Evolutionary conservation across 2,329 filamentous ascomycete species (phyloP).

Genomic region (Aschersonia sp.): DNA sequence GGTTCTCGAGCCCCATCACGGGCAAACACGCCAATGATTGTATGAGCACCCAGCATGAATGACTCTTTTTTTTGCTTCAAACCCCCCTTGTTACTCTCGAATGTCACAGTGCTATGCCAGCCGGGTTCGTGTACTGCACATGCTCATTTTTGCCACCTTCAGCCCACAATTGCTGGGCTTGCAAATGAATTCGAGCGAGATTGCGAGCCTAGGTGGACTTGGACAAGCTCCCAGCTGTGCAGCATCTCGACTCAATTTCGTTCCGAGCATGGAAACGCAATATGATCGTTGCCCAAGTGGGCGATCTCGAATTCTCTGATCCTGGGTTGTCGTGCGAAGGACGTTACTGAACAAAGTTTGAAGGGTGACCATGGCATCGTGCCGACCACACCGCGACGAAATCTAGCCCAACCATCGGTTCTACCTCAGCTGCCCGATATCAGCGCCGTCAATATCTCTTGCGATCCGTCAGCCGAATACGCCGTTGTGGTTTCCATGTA

Average conservation of each 20-base stretch:
- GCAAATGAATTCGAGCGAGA: slow-evolving; percentile 18
- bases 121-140: slow-evolving; percentile 12
- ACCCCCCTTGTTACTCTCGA: slow-evolving; percentile 7
- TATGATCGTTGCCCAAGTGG: slow-evolving; percentile 18
- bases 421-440: slow-evolving; percentile 65
- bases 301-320: slow-evolving; percentile 28
- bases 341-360: slow-evolving; percentile 27
- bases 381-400: slow-evolving; percentile 41
- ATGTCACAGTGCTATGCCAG: not conserved
- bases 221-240: slow-evolving; percentile 12
- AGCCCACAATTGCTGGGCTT: slow-evolving; percentile 30
- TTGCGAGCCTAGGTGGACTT: slow-evolving; percentile 12
- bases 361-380: slow-evolving; percentile 35
- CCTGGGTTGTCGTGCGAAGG: slow-evolving; percentile 28
- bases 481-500: slow-evolving; percentile 92
- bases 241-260: not conserved
- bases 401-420: slow-evolving; percentile 53
- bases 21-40: slow-evolving; percentile 55
- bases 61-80: slow-evolving; percentile 12
- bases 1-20: slow-evolving; percentile 46
- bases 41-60: slow-evolving; percentile 31
- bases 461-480: slow-evolving; percentile 55
- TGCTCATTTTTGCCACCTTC: slow-evolving; percentile 13
- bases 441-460: slow-evolving; percentile 49
- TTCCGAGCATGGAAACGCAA: not conserved